Evolutionary conservation across 371 early-diverging fungal species (phyloP), one percentile per base, ranked within the genome.

Genomic region (Chytridium lagenaria): DNA sequence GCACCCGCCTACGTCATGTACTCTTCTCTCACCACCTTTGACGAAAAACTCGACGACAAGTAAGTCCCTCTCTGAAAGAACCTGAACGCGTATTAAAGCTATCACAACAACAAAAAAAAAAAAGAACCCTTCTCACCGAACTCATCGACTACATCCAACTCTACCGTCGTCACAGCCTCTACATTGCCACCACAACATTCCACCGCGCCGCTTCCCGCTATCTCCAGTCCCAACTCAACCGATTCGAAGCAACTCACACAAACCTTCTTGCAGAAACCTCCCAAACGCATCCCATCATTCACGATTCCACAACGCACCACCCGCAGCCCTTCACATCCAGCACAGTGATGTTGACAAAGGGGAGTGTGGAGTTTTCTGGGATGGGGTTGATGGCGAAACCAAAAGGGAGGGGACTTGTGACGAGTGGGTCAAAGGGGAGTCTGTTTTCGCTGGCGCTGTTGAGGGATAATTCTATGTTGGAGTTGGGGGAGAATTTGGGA

Each of bases 131-230:
- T 23, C 59, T 81, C 33, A 5, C 37, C 16, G 67, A 61, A 1
- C 70, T 82, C 30, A 69, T 68, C 22, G 57, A 71, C 1, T 34
- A 37, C 7, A 75, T 82, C 38, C 72, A 72, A 49, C 71, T 65
- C 7, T 82, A 82, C 57, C 71, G 83, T 3, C 50, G 61, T n/a
- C 74, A 78, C 70, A 39, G 67, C 23, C 77, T 81, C 40, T 74
- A 72, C 40, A 69, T 81, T 1, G 70, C 77, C 39, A 30, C 50
- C 7, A 82, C 83, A 31, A 5, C 0, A 7, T 81, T 81, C 72
- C 76, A 82, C 70, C 69, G 79, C 0, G 55, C 23, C 26, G 68
- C 66, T 23, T 78, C 70, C 52, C 44, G 49, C 31, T 51, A 59
- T 49, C 26, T 80, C 22, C 78, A 78, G 39, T 19, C 44, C 5